Base-by-base conservation (phyloP, 495 filamentous ascomycete genomes). In the Barbatosphaeria neglecta region DNA sequence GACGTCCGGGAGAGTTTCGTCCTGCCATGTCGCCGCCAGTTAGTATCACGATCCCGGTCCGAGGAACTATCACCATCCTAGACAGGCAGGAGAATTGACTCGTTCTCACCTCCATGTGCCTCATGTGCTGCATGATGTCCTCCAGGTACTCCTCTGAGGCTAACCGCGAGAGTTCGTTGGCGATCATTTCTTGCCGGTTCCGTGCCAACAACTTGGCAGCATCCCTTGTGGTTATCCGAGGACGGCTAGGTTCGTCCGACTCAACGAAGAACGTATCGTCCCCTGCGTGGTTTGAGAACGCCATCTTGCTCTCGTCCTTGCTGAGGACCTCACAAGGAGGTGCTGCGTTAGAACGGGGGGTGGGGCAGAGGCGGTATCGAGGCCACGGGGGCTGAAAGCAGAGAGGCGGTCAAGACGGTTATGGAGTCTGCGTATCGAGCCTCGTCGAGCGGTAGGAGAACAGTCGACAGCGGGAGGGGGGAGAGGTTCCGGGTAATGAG, bases 51-150 rank as follows among this genome's bases (percentile, higher is more conserved):
- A n/a, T n/a, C n/a, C n/a, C n/a, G n/a, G n/a, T n/a, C n/a, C n/a
- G n/a, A n/a, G n/a, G n/a, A n/a, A n/a, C n/a, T n/a, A n/a, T n/a
- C n/a, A n/a, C n/a, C n/a, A n/a, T n/a, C 50, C 48, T 37, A 1
- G 35, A 18, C 22, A 25, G 31, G 3, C 13, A 27, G 5, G 17
- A 10, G 11, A 2, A 11, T 10, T 16, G 15, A 6, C 41, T 47
- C 39, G 19, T 40, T 65, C 77, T 62, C 54, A 93, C 89, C 83
- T 98, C 92, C 90, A 98, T 95, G 50, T 86, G 75, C 61, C 88
- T 78, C 86, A 96, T 93, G 64, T 97, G 90, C 56, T 81, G 70
- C 62, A 95, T 75, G 65, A 95, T 81, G 59, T 97, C 90, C 57
- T 93, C 87, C 52, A 90, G 80, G 64, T 96, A 93, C 64, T 95